Evolutionary conservation across 2,329 filamentous ascomycete species (phyloP), one percentile per base, ranked within the genome.

Genomic region (Aspergillus quadricinctus): DNA sequence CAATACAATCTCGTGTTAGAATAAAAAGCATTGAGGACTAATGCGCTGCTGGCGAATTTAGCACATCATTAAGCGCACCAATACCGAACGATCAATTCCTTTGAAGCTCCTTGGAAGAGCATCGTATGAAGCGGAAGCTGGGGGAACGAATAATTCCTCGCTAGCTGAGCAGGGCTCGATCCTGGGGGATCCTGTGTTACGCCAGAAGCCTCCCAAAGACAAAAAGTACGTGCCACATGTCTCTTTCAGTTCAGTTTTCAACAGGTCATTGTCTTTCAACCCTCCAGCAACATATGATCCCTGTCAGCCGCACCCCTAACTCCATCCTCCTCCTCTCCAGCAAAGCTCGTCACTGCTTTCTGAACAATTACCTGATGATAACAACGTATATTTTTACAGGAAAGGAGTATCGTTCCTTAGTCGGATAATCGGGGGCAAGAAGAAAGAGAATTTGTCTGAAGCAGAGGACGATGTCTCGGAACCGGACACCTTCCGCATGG

Each of bases 341-440:
- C 11, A 46, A 14, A 27, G 11, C 19, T 23, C 43, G 8, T 14
- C 10, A 8, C 10, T 14, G 19, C 5, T 46, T 14, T 7, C 10
- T 10, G 6, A 46, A 25, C 11, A 46, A 46, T 10, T 25, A 14
- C 21, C 17, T 23, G 21, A 46, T 25, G 23, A 19, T 46, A 46
- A 23, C 21, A 10, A 27, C 21, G 21, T 23, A 46, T 25, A 25
- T 5, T 14, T 46, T 14, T 65, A 67, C 66, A 96, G 89, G 74
- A 97, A 96, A 77, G 88, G 89, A 28, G 85, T 88, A 19, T 96
- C 92, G 14, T 96, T 99, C 70, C 83, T 99, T 28, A 95, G 91
- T 72, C 89, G 92, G 54, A 81, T 97, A 72, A 89, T 90, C 66
- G 82, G 83, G 59, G 82, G 81, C 58, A 92, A 91, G 77, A 95